Percentiles rank a stretch among this genome's conserved stretches.
Conservation (phyloP, 2,329 filamentous ascomycete genomes). For the Clarireedia sp. region DNA sequence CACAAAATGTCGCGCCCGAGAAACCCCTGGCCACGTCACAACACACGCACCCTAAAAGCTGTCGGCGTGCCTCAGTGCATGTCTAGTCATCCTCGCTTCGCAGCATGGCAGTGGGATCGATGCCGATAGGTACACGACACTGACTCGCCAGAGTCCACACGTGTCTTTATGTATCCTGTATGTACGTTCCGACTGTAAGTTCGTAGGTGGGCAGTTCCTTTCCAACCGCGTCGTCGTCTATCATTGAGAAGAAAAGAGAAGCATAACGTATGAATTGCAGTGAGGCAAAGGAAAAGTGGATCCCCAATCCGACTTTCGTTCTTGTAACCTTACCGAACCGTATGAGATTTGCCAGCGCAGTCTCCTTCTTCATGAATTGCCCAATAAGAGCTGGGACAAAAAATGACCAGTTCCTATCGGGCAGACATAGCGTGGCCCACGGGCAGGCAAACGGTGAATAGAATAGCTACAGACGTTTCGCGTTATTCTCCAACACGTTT, state of each 20-base stretch:
- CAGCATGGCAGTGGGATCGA: not conserved
- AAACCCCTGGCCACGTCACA: constrained; percentile 5
- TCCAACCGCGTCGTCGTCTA: no score
- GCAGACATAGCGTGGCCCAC: no score
- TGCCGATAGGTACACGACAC: constrained; percentile 5
- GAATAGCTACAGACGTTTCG: no score
- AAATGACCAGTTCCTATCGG: not conserved
- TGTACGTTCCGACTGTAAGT: no score
- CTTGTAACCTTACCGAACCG: not conserved
- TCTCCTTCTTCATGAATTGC: not conserved
- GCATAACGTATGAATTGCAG: no score
- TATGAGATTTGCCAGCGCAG: constrained; percentile 6
- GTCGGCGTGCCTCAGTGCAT: not conserved
- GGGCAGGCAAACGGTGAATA: not conserved
- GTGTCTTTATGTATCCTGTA: not conserved
- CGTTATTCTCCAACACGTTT: no score
- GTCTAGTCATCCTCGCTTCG: no score
- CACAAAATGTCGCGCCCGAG: not conserved
- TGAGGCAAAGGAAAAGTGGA: not conserved
- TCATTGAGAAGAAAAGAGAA: no score
- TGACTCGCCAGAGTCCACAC: not conserved
- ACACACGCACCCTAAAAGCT: not conserved
- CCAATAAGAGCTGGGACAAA: not conserved
- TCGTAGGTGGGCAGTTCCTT: no score
- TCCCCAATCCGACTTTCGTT: no score